Evolutionary conservation across 257 asterid species (phyloP), one percentile per base, ranked within the genome.

Genomic region (Voacanga thouarsii): DNA sequence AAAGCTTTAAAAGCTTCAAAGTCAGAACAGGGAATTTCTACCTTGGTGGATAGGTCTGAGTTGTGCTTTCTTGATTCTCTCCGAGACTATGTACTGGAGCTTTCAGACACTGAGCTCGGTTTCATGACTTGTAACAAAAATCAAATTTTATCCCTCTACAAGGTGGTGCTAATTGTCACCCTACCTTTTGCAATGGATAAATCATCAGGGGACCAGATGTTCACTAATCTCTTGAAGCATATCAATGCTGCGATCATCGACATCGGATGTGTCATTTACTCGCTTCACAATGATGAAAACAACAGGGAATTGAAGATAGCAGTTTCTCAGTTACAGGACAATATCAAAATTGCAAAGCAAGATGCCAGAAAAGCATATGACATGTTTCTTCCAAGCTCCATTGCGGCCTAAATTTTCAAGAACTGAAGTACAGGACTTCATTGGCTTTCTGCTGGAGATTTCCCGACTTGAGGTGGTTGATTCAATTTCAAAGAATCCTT

Each of bases 21-120:
- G 4, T 78, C 74, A 60, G 39, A 39, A 47, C 44, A 30, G 56
- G 16, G 37, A 7, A 18, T 50, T 37, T 7, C 14, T 71, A 11
- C 41, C 26, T 7, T 19, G 6, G 28, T 37, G 21, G 53, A 26
- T 78, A 26, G 26, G 10, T 63, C 0, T 47, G 30, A 23, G 23
- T 9, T 45, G 10, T 53, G 12, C 1, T 59, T 72, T 63, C 50
- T 78, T 60, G 73, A 45, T n/a, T 61, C 82, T 61, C 73, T 78
- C 65, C 77, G 37, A 12, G 57, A 8, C 24, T 23, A 63, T 65
- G 24, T 60, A 39, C 2, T 60, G 21, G 53, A 14, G 44, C 50
- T 69, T 24, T 30, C 24, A 3, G 51, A 71, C 15, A 12, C 44
- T 23, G 26, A 79, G 47, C 18, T 30, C 14, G 45, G 33, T 12